A percentile compares a stretch with the other conserved stretches of the same genome.
Evolutionary conservation across 192 early-diverging fungal species (phyloP).

Genomic region (Backusella tarrabulga): DNA sequence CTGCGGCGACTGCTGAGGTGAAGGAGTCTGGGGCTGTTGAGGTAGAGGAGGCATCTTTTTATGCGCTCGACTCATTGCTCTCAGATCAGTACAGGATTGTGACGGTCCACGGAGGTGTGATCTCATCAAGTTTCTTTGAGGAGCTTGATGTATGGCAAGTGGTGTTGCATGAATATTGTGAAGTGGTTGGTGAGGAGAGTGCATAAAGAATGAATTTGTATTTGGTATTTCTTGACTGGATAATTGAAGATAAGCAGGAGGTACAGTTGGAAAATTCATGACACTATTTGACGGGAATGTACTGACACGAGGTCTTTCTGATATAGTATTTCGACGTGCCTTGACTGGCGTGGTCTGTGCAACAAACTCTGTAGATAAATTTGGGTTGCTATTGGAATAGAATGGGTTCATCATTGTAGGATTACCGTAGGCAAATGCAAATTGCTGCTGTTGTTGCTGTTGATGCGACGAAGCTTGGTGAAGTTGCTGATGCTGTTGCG

Average conservation of each 20-base stretch:
- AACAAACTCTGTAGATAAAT: not conserved
- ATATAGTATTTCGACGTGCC: conserved; percentile 14
- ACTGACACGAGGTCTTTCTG: conserved; percentile 9
- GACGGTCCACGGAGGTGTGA: conserved; percentile 8
- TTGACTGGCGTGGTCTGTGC: conserved; percentile 2
- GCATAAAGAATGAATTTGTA: conserved; percentile 2
- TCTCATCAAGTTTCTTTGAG: not conserved
- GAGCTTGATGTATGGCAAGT: not conserved
- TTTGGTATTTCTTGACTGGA: conserved; percentile 7
- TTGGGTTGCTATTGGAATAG: not conserved
- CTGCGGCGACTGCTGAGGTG: not conserved
- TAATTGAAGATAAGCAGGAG: not conserved
- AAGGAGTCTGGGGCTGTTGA: not conserved
- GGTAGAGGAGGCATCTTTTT: not conserved
- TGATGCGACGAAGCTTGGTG: not conserved
- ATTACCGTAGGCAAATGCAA: not conserved
- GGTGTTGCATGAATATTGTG: conserved; percentile 15
- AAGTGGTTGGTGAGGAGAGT: conserved; percentile 8
- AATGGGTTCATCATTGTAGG: not conserved
- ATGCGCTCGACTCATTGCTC: not conserved
- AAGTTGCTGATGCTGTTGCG: not conserved
- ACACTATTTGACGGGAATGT: not conserved
- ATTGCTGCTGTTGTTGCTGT: not conserved
- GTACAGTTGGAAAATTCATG: not conserved
- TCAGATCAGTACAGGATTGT: conserved; percentile 10